Percentiles rank a stretch among this genome's conserved stretches.
Conservation (phyloP, 768 basidiomycete genomes). For the Leccinum variicolor region DNA sequence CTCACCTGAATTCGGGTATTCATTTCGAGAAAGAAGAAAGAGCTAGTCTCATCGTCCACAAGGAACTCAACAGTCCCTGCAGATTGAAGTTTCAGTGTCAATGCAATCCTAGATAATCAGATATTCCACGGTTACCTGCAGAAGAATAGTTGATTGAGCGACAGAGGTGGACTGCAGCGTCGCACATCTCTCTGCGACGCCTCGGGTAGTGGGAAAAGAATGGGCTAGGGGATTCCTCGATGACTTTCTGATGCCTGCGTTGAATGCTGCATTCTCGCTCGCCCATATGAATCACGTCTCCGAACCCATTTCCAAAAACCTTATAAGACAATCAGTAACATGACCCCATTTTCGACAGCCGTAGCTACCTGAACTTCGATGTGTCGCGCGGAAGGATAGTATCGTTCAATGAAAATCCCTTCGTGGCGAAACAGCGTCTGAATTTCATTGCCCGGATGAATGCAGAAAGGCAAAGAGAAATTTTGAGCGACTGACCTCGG, state of each 20-base stretch:
- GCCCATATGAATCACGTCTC: slow-evolving; percentile 58
- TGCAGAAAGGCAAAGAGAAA: not conserved
- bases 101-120: not conserved
- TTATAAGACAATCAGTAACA: slow-evolving; percentile 20
- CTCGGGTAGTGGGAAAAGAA: slow-evolving; percentile 46
- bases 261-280: slow-evolving; percentile 73
- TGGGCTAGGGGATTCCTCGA: slow-evolving; percentile 67
- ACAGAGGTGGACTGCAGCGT: slow-evolving; percentile 51
- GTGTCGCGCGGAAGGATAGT: slow-evolving; percentile 53
- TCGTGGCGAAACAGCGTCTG: slow-evolving; percentile 45
- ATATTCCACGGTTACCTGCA: slow-evolving; percentile 39
- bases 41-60: slow-evolving; percentile 47
- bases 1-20: slow-evolving; percentile 61
- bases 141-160: slow-evolving; percentile 52
- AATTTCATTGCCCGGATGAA: slow-evolving; percentile 14
- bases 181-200: slow-evolving; percentile 44
- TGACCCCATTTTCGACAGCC: not conserved
- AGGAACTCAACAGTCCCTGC: slow-evolving; percentile 68
- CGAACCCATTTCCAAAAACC: slow-evolving; percentile 66
- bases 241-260: slow-evolving; percentile 67
- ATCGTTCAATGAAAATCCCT: slow-evolving; percentile 59
- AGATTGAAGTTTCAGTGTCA: not conserved
- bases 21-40: slow-evolving; percentile 71
- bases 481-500: slow-evolving; percentile 38
- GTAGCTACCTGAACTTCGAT: slow-evolving; percentile 56